Conservation (phyloP, 768 basidiomycete species). For the Neoboletus subvelutipes region DNA sequence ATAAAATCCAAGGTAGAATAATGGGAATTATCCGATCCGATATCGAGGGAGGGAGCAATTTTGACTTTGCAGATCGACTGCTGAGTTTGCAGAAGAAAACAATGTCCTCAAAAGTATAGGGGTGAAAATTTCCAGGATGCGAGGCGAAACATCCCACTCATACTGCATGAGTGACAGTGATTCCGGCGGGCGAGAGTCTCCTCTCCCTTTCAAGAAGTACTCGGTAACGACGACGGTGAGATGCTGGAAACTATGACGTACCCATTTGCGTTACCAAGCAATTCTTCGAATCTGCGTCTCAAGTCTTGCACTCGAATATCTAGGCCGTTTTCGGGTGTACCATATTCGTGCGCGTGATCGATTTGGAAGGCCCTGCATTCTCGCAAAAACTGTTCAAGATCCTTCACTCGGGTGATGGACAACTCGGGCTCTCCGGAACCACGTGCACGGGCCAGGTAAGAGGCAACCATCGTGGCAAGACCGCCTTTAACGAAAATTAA, state of each 20-base stretch:
- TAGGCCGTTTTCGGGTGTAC: conserved; percentile 10
- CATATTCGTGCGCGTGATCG: conserved; percentile 49
- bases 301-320: conserved; percentile 3
- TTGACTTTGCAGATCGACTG: background rate
- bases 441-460: conserved; percentile 68
- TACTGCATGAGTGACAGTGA: background rate
- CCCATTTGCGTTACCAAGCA: conserved; percentile 28
- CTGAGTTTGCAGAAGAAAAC: background rate
- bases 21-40: background rate
- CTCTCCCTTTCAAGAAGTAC: conserved; percentile 14
- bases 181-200: conserved; percentile 20
- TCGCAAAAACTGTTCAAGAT: conserved; percentile 66
- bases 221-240: background rate
- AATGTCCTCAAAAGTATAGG: background rate
- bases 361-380: conserved; percentile 56
- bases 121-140: background rate
- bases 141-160: background rate
- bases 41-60: no score
- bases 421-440: conserved; percentile 70
- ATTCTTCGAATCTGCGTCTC: conserved; percentile 30
- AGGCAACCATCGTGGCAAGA: conserved; percentile 65
- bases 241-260: conserved; percentile 8
- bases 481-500: conserved; percentile 43
- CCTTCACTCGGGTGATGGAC: conserved; percentile 54
- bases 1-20: no score